These are phyloP conservation scores for Pythium biforme DNA, from an alignment of 352 stramenopile species.

Conservation along the genomic window DNA sequence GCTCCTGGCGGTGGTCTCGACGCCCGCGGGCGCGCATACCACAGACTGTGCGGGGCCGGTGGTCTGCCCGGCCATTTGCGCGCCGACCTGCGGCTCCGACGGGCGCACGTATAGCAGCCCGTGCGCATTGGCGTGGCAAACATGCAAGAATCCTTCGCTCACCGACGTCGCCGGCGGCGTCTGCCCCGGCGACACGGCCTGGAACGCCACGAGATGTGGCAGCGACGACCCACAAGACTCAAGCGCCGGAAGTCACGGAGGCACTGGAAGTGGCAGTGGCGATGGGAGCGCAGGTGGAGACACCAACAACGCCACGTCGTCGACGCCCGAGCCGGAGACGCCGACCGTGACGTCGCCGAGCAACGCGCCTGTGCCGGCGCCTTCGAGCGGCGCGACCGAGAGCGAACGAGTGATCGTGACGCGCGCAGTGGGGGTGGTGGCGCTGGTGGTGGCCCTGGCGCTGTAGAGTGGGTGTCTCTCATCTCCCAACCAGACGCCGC, in stretches of 20 bases:
- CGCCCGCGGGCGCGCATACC: not conserved
- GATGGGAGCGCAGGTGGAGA: too few relatives aligned
- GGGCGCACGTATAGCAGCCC: slow-evolving; percentile 41
- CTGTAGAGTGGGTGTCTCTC: too few relatives aligned
- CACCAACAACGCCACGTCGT: not conserved
- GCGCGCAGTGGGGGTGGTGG: not conserved
- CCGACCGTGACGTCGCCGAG: not conserved
- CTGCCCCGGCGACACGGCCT: slow-evolving; percentile 17
- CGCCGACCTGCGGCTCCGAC: slow-evolving; percentile 44
- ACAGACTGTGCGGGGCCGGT: not conserved
- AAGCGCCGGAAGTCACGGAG: too few relatives aligned
- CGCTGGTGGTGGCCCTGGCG: not conserved
- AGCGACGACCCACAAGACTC: too few relatives aligned
- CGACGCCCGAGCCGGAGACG: not conserved
- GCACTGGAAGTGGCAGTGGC: not conserved
- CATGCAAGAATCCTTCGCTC: slow-evolving; percentile 32
- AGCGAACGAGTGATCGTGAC: not conserved
- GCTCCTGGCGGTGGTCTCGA: not conserved
- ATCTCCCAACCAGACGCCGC: too few relatives aligned
- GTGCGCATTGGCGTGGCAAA: slow-evolving; percentile 33
- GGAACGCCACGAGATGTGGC: not conserved
- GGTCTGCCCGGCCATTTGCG: slow-evolving; percentile 32
- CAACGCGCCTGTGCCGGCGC: not conserved
- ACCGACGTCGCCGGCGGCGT: slow-evolving; percentile 19
- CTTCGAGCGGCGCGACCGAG: not conserved